Conservation (phyloP, 2,329 filamentous ascomycete genomes). For the Colletotrichum trifolii region DNA sequence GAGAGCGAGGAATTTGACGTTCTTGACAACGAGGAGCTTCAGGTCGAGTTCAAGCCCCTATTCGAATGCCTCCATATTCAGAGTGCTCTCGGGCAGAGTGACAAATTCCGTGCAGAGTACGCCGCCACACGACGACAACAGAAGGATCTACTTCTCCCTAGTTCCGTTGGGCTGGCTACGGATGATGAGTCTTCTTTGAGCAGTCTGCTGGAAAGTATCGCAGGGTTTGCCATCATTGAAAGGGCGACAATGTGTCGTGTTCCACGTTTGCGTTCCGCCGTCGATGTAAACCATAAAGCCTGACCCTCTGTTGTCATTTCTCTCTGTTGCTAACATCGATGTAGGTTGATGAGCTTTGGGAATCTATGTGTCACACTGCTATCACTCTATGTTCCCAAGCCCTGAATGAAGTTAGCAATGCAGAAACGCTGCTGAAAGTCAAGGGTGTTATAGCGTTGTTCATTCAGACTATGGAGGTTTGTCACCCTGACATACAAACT, state of each 20-base stretch:
- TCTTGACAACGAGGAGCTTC: conserved; percentile 92
- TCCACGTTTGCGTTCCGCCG: conserved; percentile 81
- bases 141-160: conserved; percentile 88
- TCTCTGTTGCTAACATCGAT: conserved; percentile 12
- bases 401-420: conserved; percentile 83
- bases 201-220: conserved; percentile 90
- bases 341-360: conserved; percentile 97
- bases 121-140: conserved; percentile 90
- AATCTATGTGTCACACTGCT: conserved; percentile 93
- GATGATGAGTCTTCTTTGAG: conserved; percentile 90
- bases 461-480: conserved; percentile 96
- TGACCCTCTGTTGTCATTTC: not conserved
- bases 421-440: conserved; percentile 91
- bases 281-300: conserved; percentile 73
- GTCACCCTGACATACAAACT: conserved; percentile 38
- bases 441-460: conserved; percentile 94
- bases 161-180: conserved; percentile 78
- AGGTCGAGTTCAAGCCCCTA: conserved; percentile 93
- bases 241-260: conserved; percentile 90
- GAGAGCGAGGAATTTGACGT: conserved; percentile 97
- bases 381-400: conserved; percentile 85
- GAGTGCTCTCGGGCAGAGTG: conserved; percentile 90
- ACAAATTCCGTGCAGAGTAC: conserved; percentile 92
- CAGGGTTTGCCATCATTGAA: conserved; percentile 96
- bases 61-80: conserved; percentile 98